Evolutionary conservation across 139 green algal genomes (phyloP), one percentile per base, ranked within the genome.

Genomic region (Bryopsis sp.): DNA sequence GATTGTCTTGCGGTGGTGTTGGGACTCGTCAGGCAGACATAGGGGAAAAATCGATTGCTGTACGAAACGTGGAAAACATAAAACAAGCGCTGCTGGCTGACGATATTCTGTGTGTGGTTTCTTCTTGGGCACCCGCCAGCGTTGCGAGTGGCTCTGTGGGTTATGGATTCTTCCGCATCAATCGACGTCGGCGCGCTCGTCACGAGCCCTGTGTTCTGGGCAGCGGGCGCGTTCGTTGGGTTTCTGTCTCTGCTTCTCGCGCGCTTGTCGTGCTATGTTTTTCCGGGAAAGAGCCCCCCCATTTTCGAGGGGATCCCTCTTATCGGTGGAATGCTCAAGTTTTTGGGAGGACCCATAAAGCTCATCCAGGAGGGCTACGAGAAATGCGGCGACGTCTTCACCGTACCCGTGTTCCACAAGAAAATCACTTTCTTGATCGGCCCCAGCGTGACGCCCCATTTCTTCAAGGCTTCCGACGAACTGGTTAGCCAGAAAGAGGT

Each of bases 371-470:
- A 90, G 15, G 83, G 82, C 2, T 97, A 97, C 62, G 58, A 70
- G 2, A 89, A 85, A 58, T 76, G 85, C 68, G 94, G 94, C 34
- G 90, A 97, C 54, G 90, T 92, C 11, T 98, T 97, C 73, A 97
- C 92, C 29, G 85, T 99, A 22, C 87, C 89, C n/a, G 80, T 99
- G n/a, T 75, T 92, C 24, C 88, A 97, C 83, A 93, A 96, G 73
- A 82, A 84, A 8, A 89, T 98, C 60, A 98, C 94, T 26, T 98
- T 99, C 76, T 73, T 99, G 31, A 85, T 98, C 19, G 92, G 92
- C 3, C 93, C 94, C 2, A 73, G 91, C 37, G 92, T 89, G 1
- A 81, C 80, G 7, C 72, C 86, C 0, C 88, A 97, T 76, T 99
- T 99, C 67, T 98, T 95, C 85, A 99, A 97, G 72, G 90, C 85